These are phyloP conservation scores for Bauhinia variegata DNA, from an alignment of 306 rosid genomes.

Conservation along the genomic window DNA sequence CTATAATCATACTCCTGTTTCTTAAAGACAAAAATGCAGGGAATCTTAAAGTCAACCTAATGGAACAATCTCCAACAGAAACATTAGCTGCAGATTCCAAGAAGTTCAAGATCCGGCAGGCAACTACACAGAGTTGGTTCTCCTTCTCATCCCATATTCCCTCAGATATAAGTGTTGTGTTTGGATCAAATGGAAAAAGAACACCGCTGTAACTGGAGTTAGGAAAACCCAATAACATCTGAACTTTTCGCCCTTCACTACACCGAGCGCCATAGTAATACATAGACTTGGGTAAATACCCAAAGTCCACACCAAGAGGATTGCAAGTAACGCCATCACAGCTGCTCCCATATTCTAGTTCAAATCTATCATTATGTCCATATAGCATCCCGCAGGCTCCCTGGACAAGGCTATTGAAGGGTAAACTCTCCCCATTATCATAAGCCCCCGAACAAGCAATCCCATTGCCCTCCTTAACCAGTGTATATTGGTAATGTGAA, in stretches of 20 bases:
- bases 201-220: constrained; percentile 30
- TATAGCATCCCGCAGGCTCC: constrained; percentile 50
- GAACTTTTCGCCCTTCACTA: constrained; percentile 49
- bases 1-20: constrained; percentile 60
- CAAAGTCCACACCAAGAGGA: constrained; percentile 54
- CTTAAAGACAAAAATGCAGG: constrained; percentile 60
- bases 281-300: constrained; percentile 50
- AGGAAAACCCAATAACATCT: constrained; percentile 66
- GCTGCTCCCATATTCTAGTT: constrained; percentile 58
- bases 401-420: constrained; percentile 24
- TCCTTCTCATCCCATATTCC: constrained; percentile 81
- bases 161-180: constrained; percentile 60
- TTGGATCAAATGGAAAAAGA: constrained; percentile 58
- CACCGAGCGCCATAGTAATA: constrained; percentile 50
- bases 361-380: constrained; percentile 44
- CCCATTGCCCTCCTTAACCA: constrained; percentile 41
- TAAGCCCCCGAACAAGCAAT: constrained; percentile 49
- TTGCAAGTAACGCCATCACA: constrained; percentile 58
- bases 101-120: constrained; percentile 65
- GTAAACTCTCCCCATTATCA: constrained; percentile 37
- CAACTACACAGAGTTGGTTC: constrained; percentile 61
- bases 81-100: constrained; percentile 49
- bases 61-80: constrained; percentile 67
- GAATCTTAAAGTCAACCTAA: constrained; percentile 57
- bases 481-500: constrained; percentile 49